Conservation (phyloP, 805 yeast species). For the Cyberlindnera euphorbiae region DNA sequence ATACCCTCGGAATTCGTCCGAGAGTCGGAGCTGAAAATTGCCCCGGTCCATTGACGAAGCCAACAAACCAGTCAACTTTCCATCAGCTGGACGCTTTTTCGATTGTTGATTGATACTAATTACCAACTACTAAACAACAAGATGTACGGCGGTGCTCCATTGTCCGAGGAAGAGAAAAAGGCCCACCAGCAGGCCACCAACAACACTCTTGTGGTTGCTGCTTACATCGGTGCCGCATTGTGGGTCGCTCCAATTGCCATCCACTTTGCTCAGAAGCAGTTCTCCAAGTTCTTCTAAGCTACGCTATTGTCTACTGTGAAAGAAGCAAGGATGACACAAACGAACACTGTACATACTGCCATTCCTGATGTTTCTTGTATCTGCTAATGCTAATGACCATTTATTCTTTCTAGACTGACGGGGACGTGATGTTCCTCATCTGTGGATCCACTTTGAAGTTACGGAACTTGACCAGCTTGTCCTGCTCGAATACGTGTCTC, state of each 20-base stretch:
- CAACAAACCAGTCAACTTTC: too few relatives aligned
- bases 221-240: slow-evolving; percentile 57
- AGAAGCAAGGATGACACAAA: not conserved
- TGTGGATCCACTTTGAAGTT: slow-evolving; percentile 11
- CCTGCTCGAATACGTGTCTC: slow-evolving; percentile 15
- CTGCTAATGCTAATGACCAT: not conserved
- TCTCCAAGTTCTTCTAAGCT: slow-evolving; percentile 13
- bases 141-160: slow-evolving; percentile 49
- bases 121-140: not conserved
- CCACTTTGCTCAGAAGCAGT: slow-evolving; percentile 49
- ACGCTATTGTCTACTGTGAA: not conserved
- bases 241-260: slow-evolving; percentile 50
- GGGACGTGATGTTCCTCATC: slow-evolving; percentile 3
- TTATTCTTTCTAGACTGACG: not conserved
- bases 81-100: too few relatives aligned
- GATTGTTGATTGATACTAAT: too few relatives aligned
- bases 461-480: slow-evolving; percentile 7
- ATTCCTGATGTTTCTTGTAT: not conserved
- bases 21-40: too few relatives aligned
- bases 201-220: slow-evolving; percentile 56
- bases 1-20: too few relatives aligned
- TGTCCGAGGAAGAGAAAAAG: slow-evolving; percentile 62
- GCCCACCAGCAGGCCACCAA: slow-evolving; percentile 58
- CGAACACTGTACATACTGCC: not conserved
- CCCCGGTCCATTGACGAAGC: too few relatives aligned